phyloP scores from a whole-genome alignment of 108 stramenopile species.

The Nannochloropsis gaditana region DNA sequence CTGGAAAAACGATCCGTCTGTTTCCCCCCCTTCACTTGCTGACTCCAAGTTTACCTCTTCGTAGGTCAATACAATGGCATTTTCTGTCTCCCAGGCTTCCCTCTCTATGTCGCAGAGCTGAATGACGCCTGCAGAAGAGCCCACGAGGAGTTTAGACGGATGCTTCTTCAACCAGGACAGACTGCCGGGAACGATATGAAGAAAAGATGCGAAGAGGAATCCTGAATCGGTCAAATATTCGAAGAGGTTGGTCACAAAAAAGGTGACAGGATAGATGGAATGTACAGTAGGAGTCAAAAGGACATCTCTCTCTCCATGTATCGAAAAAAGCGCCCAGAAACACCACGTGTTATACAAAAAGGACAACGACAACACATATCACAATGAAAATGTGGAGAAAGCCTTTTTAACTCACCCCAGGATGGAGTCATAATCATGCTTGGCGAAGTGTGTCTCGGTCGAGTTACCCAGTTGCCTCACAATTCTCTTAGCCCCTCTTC shows the following conservation, averaged over 20 bases:
- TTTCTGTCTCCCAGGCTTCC: background rate
- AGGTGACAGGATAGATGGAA: no score
- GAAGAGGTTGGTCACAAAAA: no score
- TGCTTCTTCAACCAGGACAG: conserved; percentile 42
- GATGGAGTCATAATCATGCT: conserved; percentile 38
- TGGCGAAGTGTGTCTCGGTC: background rate
- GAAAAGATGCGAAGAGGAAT: no score
- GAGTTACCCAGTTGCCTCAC: background rate
- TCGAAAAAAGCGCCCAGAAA: no score
- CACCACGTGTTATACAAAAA: no score
- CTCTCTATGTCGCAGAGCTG: conserved; percentile 8
- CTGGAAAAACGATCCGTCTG: background rate
- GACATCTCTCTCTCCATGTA: no score
- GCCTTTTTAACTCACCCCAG: background rate
- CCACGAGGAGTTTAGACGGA: conserved; percentile 35
- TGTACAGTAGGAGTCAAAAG: no score
- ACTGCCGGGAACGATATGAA: background rate
- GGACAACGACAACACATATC: no score
- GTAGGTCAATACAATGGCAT: background rate
- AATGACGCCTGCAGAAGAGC: conserved; percentile 27
- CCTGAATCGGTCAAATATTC: no score
- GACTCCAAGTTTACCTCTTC: background rate
- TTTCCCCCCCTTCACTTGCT: background rate
- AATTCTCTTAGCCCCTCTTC: background rate
- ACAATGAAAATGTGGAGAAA: background rate